Conservation (phyloP, 139 green algal species). For the Deuterostichococcus epilithicus region DNA sequence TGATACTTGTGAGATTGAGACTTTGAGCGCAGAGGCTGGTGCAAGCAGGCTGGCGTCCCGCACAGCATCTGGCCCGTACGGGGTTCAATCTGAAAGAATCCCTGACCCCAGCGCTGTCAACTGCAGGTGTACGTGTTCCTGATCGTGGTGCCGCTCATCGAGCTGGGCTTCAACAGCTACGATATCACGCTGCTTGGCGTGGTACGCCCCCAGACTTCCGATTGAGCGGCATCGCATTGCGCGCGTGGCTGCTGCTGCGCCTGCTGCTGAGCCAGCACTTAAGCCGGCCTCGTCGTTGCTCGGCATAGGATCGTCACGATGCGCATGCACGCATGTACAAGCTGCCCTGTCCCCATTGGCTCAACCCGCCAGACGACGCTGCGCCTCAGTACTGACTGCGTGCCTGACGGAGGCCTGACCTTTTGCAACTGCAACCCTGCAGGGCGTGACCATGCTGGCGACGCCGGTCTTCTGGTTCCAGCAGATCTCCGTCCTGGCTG, state of each 20-base stretch:
- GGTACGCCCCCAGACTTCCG: background rate
- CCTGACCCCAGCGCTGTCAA: background rate
- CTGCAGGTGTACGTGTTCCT: conserved; percentile 10
- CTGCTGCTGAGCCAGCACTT: background rate
- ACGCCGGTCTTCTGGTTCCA: conserved; percentile 5
- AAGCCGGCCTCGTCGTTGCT: background rate
- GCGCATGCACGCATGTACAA: background rate
- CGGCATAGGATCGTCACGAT: background rate
- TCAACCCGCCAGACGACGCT: too few relatives aligned
- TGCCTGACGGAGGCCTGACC: background rate
- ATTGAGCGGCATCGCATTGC: background rate
- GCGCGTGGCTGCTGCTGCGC: background rate
- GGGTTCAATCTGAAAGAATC: too few relatives aligned
- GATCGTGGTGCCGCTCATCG: background rate
- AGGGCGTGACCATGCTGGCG: background rate
- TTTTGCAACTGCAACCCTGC: background rate
- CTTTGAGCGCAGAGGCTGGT: too few relatives aligned
- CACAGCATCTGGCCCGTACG: too few relatives aligned
- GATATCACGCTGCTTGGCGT: background rate
- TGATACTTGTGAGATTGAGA: too few relatives aligned
- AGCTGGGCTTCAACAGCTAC: background rate
- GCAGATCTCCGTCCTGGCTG: background rate
- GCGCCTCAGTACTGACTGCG: background rate
- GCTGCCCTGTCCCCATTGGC: background rate
- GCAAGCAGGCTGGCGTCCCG: too few relatives aligned